Evolutionary conservation across 257 asterid genomes (phyloP).

Genomic region (Linderniella brevidens): DNA sequence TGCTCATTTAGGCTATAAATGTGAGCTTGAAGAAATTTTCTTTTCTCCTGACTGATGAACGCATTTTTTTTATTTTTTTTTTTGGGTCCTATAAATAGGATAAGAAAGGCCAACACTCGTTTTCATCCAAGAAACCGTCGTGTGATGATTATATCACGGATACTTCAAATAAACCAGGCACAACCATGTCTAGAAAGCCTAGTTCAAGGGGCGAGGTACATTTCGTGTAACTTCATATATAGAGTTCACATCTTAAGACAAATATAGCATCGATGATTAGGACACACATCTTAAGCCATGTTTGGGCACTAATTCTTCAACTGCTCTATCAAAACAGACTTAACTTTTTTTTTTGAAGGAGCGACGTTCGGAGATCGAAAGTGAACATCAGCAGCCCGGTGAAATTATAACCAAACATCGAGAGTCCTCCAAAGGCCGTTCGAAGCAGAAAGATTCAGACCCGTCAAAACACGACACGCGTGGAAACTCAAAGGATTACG

Average conservation of each 20-base stretch:
- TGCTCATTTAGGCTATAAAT: too few species aligned
- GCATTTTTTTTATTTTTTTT: too few species aligned
- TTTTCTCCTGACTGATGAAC: too few species aligned
- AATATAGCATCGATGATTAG: background rate
- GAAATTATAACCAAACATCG: conserved; percentile 16
- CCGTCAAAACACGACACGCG: conserved; percentile 7
- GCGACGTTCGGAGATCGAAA: conserved; percentile 54
- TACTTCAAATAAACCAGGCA: conserved; percentile 13
- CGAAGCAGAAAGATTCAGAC: conserved; percentile 20
- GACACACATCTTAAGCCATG: conserved; percentile 14
- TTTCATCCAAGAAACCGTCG: too few species aligned
- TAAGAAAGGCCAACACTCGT: too few species aligned
- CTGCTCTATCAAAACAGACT: conserved; percentile 79
- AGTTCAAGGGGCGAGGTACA: conserved; percentile 52
- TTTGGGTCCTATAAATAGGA: too few species aligned
- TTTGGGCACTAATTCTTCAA: conserved; percentile 53
- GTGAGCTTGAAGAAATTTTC: too few species aligned
- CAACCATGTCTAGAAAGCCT: conserved; percentile 28
- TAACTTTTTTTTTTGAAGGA: conserved; percentile 89
- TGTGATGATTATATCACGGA: conserved; percentile 4
- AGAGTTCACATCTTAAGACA: too few species aligned
- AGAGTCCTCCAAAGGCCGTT: conserved; percentile 23
- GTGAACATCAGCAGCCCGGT: conserved; percentile 21
- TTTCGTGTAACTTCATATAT: background rate
- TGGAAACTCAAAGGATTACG: conserved; percentile 7